Base-by-base conservation (phyloP, 169 alveolate genomes). In the Cryptosporidium muris region DNA sequence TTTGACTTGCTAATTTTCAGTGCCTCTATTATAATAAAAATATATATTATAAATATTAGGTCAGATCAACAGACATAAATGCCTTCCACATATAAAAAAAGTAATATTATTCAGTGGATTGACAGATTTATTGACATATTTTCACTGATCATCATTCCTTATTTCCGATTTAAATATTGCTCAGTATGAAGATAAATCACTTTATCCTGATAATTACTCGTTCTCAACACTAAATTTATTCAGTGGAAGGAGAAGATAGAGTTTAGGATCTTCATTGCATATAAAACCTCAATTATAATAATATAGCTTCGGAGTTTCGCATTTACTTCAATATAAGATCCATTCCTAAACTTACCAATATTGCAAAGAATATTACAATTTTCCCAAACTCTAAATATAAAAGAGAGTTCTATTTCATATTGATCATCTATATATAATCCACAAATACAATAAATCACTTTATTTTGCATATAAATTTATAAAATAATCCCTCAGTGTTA, bases 231-330 rank as follows among this genome's bases (percentile, higher is more conserved):
- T 4, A 54, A 34, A 5, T 34, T 34, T 5, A 47, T 74, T 74
- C 85, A 43, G 85, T 74, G 85, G 85, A 74, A 74, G 85, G 85
- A 74, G 85, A 74, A 66, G 81, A 74, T 52, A 60, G 85, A 74
- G 85, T 58, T 58, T 66, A 36, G 40, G 3, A 54, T 74, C 85
- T 60, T 74, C 85, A 74, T 74, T 7, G 85, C 85, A 74, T 25
- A 25, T 25, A 25, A 0, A 25, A 25, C 25, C 25, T 25, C 25
- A 25, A 25, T 0, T 25, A 25, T 25, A 25, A 25, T 25, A 25
- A 25, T 25, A 25, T 25, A 25, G 25, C 25, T 25, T 25, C 25
- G 25, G 25, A 25, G 25, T 25, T 25, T 25, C 25, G 25, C 0
- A 25, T 25, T 25, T 25, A 25, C 25, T 25, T 25, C 25, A 25